Base-by-base conservation (phyloP, 1,284 basidiomycete species). In the Rhizoctonia solani region DNA sequence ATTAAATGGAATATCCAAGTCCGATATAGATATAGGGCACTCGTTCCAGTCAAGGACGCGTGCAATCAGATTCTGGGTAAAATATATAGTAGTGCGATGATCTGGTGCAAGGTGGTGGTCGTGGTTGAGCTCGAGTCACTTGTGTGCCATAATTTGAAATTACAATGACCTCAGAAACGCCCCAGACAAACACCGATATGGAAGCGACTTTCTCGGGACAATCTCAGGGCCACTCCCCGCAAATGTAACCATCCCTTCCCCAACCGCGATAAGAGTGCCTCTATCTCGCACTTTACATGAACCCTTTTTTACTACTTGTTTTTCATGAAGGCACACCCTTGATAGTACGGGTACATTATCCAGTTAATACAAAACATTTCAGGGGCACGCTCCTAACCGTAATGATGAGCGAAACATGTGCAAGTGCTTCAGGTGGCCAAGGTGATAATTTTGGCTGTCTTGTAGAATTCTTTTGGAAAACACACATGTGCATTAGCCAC, bases 101-200 rank as follows among this genome's bases (percentile, higher is more conserved):
- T 13, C n/a, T n/a, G n/a, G n/a, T n/a, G n/a, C n/a, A n/a, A n/a
- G 42, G 41, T 59, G 29, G 29, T 61, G 9, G 58, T 50, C 16
- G 59, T 63, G 47, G 47, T 21, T 30, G 56, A 41, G 42, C 25
- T 59, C 59, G 59, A 63, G 59, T 63, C 59, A 63, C 37, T 16
- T 8, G 23, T 46, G 3, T 5, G 49, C 34, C 47, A 47, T 19
- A 14, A 41, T 63, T 63, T 39, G 47, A 32, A 63, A 52, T 63
- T 52, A n/a, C 49, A 49, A 63, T 63, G 59, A 63, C 32, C 47
- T 63, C 59, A 63, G 59, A 63, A 63, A 63, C 59, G 59, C 59
- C 59, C 59, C 59, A 27, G 59, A 32, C 34, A 16, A 8, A 39
- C 8, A 34, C 39, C 47, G 19, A 21, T 49, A 39, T 63, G 39